Evolutionary conservation across 2,329 filamentous ascomycete genomes (phyloP).

Genomic region (Acrodontium crateriforme): DNA sequence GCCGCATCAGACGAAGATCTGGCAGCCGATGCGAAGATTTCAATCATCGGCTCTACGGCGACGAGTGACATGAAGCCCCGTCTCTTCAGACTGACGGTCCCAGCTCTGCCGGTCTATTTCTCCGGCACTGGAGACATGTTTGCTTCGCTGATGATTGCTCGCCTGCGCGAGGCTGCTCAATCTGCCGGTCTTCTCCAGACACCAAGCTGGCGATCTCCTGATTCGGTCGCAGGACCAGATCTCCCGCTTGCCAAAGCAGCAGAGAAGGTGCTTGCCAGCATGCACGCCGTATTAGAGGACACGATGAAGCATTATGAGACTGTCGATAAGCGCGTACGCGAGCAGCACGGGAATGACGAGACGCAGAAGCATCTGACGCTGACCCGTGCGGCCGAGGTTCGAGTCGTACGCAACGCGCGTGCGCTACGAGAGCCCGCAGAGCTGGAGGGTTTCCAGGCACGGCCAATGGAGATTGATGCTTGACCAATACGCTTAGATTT

Average conservation of each 20-base stretch:
- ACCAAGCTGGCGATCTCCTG: conserved; percentile 61
- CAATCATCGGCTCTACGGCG: conserved; percentile 65
- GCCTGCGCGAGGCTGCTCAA: conserved; percentile 69
- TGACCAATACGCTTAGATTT: too few relatives aligned
- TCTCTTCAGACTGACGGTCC: conserved; percentile 80
- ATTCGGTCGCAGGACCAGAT: conserved; percentile 53
- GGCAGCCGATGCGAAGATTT: conserved; percentile 12
- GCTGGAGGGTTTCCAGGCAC: conserved; percentile 45
- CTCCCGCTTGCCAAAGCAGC: conserved; percentile 72
- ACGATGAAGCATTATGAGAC: conserved; percentile 49
- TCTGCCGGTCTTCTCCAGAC: conserved; percentile 38
- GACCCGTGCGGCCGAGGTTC: conserved; percentile 80
- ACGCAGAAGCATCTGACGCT: conserved; percentile 52
- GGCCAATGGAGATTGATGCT: conserved; percentile 15
- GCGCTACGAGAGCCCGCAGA: conserved; percentile 57
- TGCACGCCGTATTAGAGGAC: conserved; percentile 69
- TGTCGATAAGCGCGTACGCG: conserved; percentile 26
- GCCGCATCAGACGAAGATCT: conserved; percentile 10
- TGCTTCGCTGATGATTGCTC: conserved; percentile 74
- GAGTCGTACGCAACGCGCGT: conserved; percentile 60
- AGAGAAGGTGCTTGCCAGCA: conserved; percentile 79
- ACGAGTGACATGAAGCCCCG: conserved; percentile 52
- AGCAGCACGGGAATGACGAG: conserved; percentile 30
- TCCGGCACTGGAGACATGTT: conserved; percentile 98
- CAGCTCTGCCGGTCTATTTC: conserved; percentile 84